phyloP scores from a whole-genome alignment of 2,329 filamentous ascomycete species.

The Colletotrichum lentis region DNA sequence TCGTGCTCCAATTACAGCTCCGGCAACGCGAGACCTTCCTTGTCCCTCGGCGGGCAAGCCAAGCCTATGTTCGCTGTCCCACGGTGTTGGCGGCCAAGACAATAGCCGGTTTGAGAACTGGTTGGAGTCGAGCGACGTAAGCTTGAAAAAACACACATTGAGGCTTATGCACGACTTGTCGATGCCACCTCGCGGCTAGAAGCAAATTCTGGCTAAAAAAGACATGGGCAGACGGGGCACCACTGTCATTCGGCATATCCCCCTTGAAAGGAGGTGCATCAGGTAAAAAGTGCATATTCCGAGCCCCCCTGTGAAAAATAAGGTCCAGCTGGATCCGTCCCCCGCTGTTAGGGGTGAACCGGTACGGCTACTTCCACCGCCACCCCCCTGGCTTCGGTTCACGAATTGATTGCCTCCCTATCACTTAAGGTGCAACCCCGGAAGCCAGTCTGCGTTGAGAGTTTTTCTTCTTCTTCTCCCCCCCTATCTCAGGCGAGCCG shows the following conservation, averaged over 20 bases:
- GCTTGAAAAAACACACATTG: neutral
- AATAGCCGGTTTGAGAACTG: constrained; percentile 18
- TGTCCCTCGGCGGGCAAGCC: neutral
- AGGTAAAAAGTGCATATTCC: neutral
- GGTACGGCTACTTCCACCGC: no score
- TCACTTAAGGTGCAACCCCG: constrained; percentile 15
- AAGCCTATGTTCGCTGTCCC: no score
- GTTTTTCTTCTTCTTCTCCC: no score
- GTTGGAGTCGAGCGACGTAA: constrained; percentile 2
- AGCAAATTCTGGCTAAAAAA: neutral
- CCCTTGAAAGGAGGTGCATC: neutral
- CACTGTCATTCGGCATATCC: neutral
- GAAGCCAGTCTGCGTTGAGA: constrained; percentile 1
- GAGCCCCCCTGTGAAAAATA: constrained; percentile 4
- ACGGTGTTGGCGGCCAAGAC: constrained; percentile 15
- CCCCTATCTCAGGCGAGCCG: neutral
- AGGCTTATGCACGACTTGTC: no score
- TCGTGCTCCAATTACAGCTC: neutral
- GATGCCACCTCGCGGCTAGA: neutral
- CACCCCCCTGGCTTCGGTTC: constrained; percentile 6
- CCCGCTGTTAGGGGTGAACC: constrained; percentile 28
- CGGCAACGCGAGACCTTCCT: neutral
- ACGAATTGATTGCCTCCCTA: neutral
- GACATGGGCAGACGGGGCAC: no score
- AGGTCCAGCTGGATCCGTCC: constrained; percentile 24